Evolutionary conservation across 2,329 filamentous ascomycete species (phyloP).

Genomic region (Blumeria hordei): DNA sequence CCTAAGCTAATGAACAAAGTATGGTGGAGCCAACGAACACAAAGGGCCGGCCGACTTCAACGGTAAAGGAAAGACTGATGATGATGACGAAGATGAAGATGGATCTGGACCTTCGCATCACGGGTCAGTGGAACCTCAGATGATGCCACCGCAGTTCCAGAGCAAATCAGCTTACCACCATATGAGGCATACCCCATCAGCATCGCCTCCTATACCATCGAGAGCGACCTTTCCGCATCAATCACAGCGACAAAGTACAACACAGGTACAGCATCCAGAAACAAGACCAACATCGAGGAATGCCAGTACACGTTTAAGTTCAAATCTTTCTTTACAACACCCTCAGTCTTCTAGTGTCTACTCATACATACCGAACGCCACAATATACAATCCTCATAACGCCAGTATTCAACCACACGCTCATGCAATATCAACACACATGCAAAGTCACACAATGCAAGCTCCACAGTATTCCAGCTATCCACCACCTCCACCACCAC

Average conservation of each 20-base stretch:
- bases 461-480: conserved; percentile 20
- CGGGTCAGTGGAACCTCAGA: conserved; percentile 23
- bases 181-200: conserved; percentile 64
- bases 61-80: conserved; percentile 49
- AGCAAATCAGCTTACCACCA: conserved; percentile 50
- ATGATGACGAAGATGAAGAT: conserved; percentile 59
- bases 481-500: conserved; percentile 14
- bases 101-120: conserved; percentile 34
- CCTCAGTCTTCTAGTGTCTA: conserved; percentile 46
- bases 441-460: conserved; percentile 14
- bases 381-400: conserved; percentile 53
- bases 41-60: conserved; percentile 87
- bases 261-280: conserved; percentile 43
- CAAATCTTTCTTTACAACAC: conserved; percentile 44
- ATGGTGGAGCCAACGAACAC: conserved; percentile 81
- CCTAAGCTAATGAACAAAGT: conserved; percentile 26
- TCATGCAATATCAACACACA: conserved; percentile 8
- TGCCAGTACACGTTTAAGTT: conserved; percentile 50
- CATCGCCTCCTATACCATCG: conserved; percentile 56
- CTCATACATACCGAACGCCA: conserved; percentile 64
- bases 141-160: conserved; percentile 48
- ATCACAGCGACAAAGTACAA: conserved; percentile 47
- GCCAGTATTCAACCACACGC: conserved; percentile 14
- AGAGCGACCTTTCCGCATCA: conserved; percentile 21
- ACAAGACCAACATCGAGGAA: conserved; percentile 64